A percentile compares a stretch with the other conserved stretches of the same genome.
phyloP scores from a whole-genome alignment of 1,284 basidiomycete species.

The Cystobasidium pallidum region DNA sequence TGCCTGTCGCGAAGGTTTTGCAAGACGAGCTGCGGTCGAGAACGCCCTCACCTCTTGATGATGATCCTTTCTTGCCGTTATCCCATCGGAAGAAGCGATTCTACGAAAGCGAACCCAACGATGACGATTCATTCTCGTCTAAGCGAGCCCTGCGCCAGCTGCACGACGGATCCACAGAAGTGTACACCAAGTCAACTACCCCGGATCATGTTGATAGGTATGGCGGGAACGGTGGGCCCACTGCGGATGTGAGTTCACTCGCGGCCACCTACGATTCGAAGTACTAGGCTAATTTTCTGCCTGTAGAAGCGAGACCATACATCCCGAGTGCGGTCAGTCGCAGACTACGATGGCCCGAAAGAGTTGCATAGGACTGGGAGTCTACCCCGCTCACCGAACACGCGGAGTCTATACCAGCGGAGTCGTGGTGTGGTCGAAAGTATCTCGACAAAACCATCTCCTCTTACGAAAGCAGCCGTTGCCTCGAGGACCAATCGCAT shows the following conservation, averaged over 20 bases:
- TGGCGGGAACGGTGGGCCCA: background rate
- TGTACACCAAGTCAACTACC: constrained; percentile 12
- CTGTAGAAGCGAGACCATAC: constrained; percentile 11
- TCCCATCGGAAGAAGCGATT: constrained; percentile 37
- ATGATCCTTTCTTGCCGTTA: constrained; percentile 35
- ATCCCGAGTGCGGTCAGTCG: background rate
- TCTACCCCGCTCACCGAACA: constrained; percentile 36
- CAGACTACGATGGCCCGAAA: constrained; percentile 12
- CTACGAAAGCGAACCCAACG: constrained; percentile 11
- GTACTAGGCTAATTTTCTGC: background rate
- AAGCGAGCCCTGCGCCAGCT: constrained; percentile 26
- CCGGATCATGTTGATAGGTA: constrained; percentile 13
- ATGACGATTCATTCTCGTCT: constrained; percentile 31
- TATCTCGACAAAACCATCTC: background rate
- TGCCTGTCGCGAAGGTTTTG: background rate
- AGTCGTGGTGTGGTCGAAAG: constrained; percentile 10
- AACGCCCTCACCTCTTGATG: constrained; percentile 31
- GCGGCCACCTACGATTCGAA: background rate
- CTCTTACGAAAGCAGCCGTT: constrained; percentile 8
- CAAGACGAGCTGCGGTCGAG: background rate
- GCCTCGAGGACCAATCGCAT: constrained; percentile 12
- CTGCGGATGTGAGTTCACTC: background rate
- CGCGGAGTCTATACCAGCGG: constrained; percentile 34
- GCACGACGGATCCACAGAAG: constrained; percentile 9
- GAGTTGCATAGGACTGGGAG: constrained; percentile 19